These are phyloP conservation scores for Marasmius sp. DNA, from an alignment of 1,284 basidiomycete species.

Conservation along the genomic window DNA sequence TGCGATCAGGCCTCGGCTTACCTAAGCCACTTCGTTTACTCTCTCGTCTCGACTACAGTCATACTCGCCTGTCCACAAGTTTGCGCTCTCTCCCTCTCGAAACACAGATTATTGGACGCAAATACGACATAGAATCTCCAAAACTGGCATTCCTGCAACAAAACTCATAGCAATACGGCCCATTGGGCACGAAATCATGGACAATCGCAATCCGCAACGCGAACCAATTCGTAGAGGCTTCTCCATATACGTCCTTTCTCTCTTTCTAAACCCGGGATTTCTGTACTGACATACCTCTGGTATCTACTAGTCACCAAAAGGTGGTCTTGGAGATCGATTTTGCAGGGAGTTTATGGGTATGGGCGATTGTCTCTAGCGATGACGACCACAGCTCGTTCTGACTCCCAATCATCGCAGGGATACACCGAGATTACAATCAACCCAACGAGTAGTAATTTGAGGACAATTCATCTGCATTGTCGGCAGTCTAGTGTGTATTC, in stretches of 20 bases:
- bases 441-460: slow-evolving; percentile 75
- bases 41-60: background rate
- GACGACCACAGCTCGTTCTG: slow-evolving; percentile 20
- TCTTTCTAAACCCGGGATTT: slow-evolving; percentile 16
- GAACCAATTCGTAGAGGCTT: slow-evolving; percentile 78
- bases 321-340: slow-evolving; percentile 90
- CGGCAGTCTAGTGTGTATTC: slow-evolving; percentile 74
- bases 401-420: slow-evolving; percentile 49
- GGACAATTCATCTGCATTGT: slow-evolving; percentile 82
- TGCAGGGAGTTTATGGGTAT: slow-evolving; percentile 74
- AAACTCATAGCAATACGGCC: slow-evolving; percentile 4
- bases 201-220: slow-evolving; percentile 60
- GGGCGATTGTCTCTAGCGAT: slow-evolving; percentile 23
- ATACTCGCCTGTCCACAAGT: background rate
- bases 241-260: slow-evolving; percentile 72
- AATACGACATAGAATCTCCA: background rate
- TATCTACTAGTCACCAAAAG: slow-evolving; percentile 89
- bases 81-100: background rate
- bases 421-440: slow-evolving; percentile 90
- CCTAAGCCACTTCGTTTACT: background rate
- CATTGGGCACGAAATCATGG: slow-evolving; percentile 32
- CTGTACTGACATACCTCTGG: slow-evolving; percentile 48
- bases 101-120: background rate
- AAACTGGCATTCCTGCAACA: slow-evolving; percentile 13
- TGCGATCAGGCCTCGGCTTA: background rate